Evolutionary conservation across 345 rosid species (phyloP), one percentile per base, ranked within the genome.

Genomic region (Citrus sinensis): DNA sequence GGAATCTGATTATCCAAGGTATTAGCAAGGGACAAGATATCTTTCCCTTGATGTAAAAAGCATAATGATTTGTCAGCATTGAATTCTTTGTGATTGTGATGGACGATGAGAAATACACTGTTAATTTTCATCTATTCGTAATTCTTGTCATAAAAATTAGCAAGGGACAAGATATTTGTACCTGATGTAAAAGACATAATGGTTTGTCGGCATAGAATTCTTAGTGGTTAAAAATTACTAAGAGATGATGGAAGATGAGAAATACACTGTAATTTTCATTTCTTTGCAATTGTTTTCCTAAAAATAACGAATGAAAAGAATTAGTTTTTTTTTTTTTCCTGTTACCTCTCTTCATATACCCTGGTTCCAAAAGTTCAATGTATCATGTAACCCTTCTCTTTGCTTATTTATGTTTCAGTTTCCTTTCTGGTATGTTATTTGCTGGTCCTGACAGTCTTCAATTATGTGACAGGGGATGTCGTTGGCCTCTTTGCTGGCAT

Each of bases 401-500:
- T 34, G 58, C 55, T 60, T 56, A 32, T 58, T n/a, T 74, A 34
- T 68, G 69, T 70, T 70, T 51, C 17, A 6, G 76, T 40, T 67
- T 70, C 74, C 58, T 67, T 62, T 55, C 80, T 77, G 37, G 46
- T 37, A 46, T 78, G 62, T 80, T 77, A 69, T 69, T 72, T 76
- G 19, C 61, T 70, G 39, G 29, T 54, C 71, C 63, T 80, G 63
- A 79, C 73, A 40, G 42, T 61, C 30, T 84, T 27, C 84, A 34
- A 73, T 79, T 76, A 73, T 86, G 85, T 79, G 67, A 80, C 94
- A 97, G 99, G 96, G 78, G 88, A 92, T 83, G 59, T 86, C 40
- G 83, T 89, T 80, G 79, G 87, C 86, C 89, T 94, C 73, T 93
- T 97, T 83, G 85, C 88, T 40, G 91, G 94, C 75, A 54, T 54